phyloP scores from a whole-genome alignment of 176 grass and related monocot species.

The Saccharum officinarum region DNA sequence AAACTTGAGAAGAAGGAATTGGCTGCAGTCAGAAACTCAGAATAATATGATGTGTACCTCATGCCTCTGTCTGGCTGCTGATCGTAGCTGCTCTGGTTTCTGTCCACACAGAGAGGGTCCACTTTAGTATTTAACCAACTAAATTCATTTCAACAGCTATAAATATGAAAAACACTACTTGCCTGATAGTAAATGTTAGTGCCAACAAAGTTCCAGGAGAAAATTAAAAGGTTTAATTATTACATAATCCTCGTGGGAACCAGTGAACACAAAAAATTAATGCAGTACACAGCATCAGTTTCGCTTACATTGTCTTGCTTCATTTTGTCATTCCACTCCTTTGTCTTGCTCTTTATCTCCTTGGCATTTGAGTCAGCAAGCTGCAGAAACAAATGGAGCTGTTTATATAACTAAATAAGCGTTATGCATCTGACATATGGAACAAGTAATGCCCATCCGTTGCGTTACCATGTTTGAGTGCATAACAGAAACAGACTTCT shows the following conservation, averaged over 20 bases:
- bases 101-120: slow-evolving; percentile 32
- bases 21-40: slow-evolving; percentile 4
- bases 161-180: too few relatives aligned
- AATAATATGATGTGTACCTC: slow-evolving; percentile 55
- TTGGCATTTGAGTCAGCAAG: slow-evolving; percentile 29
- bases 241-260: not conserved
- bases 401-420: not conserved
- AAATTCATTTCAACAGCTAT: not conserved
- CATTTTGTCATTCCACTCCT: slow-evolving; percentile 49
- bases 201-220: not conserved
- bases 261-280: not conserved
- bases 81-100: slow-evolving; percentile 70
- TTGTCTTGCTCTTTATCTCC: slow-evolving; percentile 54
- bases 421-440: not conserved
- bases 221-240: not conserved
- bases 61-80: slow-evolving; percentile 59
- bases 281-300: not conserved
- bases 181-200: not conserved
- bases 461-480: not conserved
- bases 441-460: not conserved
- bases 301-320: slow-evolving; percentile 57
- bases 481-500: not conserved
- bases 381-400: slow-evolving; percentile 26
- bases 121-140: slow-evolving; percentile 20
- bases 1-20: slow-evolving; percentile 15